Percentiles rank a stretch among this genome's conserved stretches.
These are phyloP conservation scores for Meripilus lineatus DNA, from an alignment of 1,284 basidiomycete genomes.

Conservation along the genomic window DNA sequence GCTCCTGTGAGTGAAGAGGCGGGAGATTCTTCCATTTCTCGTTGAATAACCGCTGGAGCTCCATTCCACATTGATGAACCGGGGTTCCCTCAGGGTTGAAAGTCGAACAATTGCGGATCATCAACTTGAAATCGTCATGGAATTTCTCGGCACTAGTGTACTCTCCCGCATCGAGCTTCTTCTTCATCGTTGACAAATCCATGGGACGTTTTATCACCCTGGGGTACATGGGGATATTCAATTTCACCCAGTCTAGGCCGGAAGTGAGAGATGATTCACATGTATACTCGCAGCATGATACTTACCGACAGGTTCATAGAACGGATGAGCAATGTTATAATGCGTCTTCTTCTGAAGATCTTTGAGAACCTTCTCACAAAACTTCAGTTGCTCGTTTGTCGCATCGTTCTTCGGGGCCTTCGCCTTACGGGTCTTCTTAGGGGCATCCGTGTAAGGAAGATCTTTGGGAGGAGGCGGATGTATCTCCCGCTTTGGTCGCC, in stretches of 20 bases:
- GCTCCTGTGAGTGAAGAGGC: conserved; percentile 39
- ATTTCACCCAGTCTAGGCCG: conserved; percentile 67
- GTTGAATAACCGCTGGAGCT: conserved; percentile 83
- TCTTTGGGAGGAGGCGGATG: conserved; percentile 95
- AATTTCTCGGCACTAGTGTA: conserved; percentile 80
- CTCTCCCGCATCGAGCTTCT: conserved; percentile 72
- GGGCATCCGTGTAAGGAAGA: conserved; percentile 74
- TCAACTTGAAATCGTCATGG: conserved; percentile 87
- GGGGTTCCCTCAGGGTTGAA: conserved; percentile 91
- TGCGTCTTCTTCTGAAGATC: conserved; percentile 83
- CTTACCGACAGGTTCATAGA: conserved; percentile 91
- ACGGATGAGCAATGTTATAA: conserved; percentile 72
- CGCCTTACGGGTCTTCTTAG: conserved; percentile 61
- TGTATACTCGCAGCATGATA: conserved; percentile 18
- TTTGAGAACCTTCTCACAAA: conserved; percentile 70
- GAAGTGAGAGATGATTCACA: not conserved
- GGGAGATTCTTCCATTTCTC: conserved; percentile 88
- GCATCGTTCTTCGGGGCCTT: conserved; percentile 64
- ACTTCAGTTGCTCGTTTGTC: conserved; percentile 84
- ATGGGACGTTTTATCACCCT: conserved; percentile 93
- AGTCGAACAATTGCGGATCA: conserved; percentile 89
- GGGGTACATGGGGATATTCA: conserved; percentile 84
- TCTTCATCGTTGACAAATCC: conserved; percentile 86
- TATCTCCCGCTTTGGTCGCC: conserved; percentile 95
- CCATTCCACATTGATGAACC: conserved; percentile 80